phyloP scores from a whole-genome alignment of 176 grass and related monocot species.

The Ampelocalamus luodianensis region DNA sequence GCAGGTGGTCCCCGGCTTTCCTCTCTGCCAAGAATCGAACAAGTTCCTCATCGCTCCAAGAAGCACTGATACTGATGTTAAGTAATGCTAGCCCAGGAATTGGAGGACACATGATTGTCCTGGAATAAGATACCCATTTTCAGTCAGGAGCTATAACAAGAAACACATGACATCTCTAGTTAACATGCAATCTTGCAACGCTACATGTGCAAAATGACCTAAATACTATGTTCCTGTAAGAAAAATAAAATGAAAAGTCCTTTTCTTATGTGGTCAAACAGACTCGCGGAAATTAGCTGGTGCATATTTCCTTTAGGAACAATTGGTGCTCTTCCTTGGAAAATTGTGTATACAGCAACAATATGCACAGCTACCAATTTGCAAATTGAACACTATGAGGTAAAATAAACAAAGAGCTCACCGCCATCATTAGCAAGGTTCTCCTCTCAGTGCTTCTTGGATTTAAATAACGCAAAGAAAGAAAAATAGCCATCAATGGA shows the following conservation, averaged over 20 bases:
- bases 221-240: background rate
- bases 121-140: slow-evolving; percentile 8
- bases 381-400: background rate
- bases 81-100: slow-evolving; percentile 3
- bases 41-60: slow-evolving; percentile 54
- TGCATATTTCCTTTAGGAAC: background rate
- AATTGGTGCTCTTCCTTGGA: background rate
- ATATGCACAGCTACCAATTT: background rate
- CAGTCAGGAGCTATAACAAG: slow-evolving; percentile 2
- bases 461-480: background rate
- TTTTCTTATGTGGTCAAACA: background rate
- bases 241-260: background rate
- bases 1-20: slow-evolving; percentile 42
- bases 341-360: background rate
- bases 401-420: background rate
- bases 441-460: background rate
- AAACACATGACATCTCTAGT: background rate
- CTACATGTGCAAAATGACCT: background rate
- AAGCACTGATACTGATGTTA: slow-evolving; percentile 25
- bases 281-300: background rate
- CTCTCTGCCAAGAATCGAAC: slow-evolving; percentile 51
- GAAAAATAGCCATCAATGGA: background rate
- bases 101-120: slow-evolving; percentile 43
- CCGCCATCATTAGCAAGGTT: background rate
- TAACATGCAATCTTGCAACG: background rate